Evolutionary conservation across 129 eudicot genomes (phyloP).

Genomic region (Flaveria bidentis): DNA sequence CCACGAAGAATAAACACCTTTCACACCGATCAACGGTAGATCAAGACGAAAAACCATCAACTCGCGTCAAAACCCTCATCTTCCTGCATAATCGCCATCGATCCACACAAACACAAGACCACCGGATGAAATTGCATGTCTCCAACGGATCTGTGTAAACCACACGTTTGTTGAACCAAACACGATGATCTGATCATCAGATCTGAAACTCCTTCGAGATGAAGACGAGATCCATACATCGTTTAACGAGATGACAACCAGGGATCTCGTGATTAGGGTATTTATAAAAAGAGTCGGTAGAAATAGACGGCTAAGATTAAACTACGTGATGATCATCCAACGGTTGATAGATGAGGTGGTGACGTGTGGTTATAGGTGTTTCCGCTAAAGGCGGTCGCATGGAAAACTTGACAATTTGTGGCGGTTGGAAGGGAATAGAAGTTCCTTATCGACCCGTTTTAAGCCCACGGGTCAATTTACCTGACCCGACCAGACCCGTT

Average conservation of each 20-base stretch:
- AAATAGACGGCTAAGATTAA: constrained; percentile 27
- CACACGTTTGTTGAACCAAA: not conserved
- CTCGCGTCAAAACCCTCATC: constrained; percentile 10
- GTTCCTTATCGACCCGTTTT: not conserved
- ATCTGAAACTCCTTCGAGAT: constrained; percentile 7
- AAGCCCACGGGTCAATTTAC: not conserved
- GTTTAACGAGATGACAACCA: not conserved
- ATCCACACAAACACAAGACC: not conserved
- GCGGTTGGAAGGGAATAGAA: not conserved
- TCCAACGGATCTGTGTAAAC: constrained; percentile 7
- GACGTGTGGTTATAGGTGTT: constrained; percentile 24
- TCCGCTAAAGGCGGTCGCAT: constrained; percentile 31
- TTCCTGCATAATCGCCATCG: not conserved
- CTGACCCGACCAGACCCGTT: not conserved
- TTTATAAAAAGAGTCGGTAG: constrained; percentile 19
- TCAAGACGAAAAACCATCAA: not conserved
- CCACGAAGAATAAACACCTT: not conserved
- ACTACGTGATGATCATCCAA: constrained; percentile 2
- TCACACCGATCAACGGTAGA: not conserved
- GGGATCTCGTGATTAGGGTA: not conserved
- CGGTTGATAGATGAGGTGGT: constrained; percentile 15
- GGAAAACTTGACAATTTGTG: constrained; percentile 11
- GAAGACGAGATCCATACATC: not conserved
- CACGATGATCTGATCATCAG: not conserved
- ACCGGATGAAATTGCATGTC: constrained; percentile 10